These are phyloP conservation scores for Trametes coccinea DNA, from an alignment of 768 basidiomycete genomes.

Conservation along the genomic window DNA sequence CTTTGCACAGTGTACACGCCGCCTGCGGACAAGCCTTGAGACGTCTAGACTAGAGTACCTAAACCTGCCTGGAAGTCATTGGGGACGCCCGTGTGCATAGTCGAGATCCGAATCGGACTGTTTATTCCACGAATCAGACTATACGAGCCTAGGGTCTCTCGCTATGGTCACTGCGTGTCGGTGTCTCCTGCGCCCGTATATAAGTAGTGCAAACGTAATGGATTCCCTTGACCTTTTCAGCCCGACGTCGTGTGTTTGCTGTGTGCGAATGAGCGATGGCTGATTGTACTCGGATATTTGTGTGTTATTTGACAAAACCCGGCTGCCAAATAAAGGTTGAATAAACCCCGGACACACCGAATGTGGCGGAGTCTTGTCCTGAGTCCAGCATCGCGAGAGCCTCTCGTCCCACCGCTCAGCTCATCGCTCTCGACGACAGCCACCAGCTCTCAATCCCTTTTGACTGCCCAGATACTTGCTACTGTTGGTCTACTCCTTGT, in stretches of 20 bases:
- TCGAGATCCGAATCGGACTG: constrained; percentile 19
- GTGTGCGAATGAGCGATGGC: background rate
- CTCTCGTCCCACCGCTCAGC: background rate
- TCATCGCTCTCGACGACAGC: background rate
- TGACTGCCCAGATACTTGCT: background rate
- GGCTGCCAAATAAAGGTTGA: background rate
- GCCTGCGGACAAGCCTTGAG: constrained; percentile 47
- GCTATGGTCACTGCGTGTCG: background rate
- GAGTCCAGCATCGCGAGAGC: background rate
- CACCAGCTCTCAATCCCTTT: background rate
- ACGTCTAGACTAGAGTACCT: constrained; percentile 22
- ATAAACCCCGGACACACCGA: background rate
- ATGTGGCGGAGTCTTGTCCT: background rate
- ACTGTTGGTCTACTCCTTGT: background rate
- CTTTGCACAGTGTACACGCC: constrained; percentile 56
- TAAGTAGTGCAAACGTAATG: constrained; percentile 18
- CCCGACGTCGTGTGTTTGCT: too few species aligned
- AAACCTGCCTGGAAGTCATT: constrained; percentile 4
- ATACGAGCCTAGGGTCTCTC: background rate
- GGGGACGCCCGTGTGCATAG: constrained; percentile 18
- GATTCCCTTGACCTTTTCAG: background rate
- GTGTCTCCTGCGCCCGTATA: constrained; percentile 3
- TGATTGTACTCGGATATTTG: too few species aligned
- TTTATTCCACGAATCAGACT: constrained; percentile 4
- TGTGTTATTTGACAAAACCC: too few species aligned